Conservation (phyloP, 768 basidiomycete genomes). For the Amanita subjunquillea region DNA sequence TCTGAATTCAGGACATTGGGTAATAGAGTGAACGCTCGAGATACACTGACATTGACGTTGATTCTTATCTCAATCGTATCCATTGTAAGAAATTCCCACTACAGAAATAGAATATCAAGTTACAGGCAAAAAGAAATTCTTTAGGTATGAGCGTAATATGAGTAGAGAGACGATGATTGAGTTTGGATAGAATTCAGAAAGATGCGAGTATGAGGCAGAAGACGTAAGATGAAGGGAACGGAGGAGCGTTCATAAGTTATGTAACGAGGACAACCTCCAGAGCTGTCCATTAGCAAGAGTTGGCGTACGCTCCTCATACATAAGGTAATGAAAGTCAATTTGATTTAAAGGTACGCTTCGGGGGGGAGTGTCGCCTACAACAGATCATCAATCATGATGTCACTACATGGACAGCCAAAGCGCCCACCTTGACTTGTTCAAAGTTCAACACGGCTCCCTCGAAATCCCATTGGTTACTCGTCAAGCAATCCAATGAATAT, state of each 20-base stretch:
- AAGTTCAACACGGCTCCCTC: constrained; percentile 77
- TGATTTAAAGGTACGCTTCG: neutral
- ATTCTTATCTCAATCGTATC: too few relatives aligned
- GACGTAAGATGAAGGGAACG: neutral
- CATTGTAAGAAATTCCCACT: too few relatives aligned
- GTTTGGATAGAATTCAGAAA: neutral
- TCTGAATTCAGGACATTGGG: too few relatives aligned
- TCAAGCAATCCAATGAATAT: constrained; percentile 78
- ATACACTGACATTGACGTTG: too few relatives aligned
- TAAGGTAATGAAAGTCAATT: neutral
- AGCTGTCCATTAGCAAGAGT: neutral
- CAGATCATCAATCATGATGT: neutral
- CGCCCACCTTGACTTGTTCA: constrained; percentile 72
- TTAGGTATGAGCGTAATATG: too few relatives aligned
- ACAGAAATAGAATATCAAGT: too few relatives aligned
- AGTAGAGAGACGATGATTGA: neutral
- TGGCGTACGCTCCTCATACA: neutral
- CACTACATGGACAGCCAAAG: neutral
- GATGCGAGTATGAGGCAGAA: neutral
- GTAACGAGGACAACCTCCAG: neutral
- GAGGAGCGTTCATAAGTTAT: neutral
- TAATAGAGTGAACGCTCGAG: too few relatives aligned
- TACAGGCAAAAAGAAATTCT: too few relatives aligned
- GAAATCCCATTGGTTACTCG: constrained; percentile 78
- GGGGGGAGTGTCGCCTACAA: neutral